These are phyloP conservation scores for Cinnamomum chago DNA, from an alignment of 164 flowering plant genomes.

Conservation along the genomic window DNA sequence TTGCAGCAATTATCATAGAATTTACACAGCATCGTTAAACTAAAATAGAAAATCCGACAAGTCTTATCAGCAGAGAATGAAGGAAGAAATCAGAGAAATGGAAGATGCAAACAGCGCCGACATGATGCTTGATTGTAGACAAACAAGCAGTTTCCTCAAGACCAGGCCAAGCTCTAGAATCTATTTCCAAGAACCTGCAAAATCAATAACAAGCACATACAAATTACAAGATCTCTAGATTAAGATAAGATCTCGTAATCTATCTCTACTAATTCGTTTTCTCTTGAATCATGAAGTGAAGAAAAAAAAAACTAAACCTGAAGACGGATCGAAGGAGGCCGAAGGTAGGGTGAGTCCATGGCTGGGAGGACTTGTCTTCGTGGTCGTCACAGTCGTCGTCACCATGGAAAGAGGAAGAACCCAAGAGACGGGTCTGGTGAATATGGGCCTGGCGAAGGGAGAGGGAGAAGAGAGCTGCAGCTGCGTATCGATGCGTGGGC, in stretches of 20 bases:
- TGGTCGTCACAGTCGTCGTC: neutral
- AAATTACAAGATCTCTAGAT: neutral
- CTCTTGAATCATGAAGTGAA: neutral
- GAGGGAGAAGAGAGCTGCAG: conserved; percentile 65
- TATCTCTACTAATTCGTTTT: too few species aligned
- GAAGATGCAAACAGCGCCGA: conserved; percentile 62
- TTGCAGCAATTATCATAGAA: too few species aligned
- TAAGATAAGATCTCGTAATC: too few species aligned
- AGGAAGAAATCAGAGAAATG: neutral
- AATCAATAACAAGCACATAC: too few species aligned
- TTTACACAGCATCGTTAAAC: neutral
- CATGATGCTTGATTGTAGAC: conserved; percentile 52
- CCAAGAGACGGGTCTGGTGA: conserved; percentile 61
- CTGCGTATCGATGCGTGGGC: conserved; percentile 79
- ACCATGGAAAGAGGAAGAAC: neutral
- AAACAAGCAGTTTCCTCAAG: conserved; percentile 74
- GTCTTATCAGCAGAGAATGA: neutral
- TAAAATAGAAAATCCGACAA: neutral
- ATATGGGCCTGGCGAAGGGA: conserved; percentile 85
- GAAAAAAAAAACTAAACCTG: conserved; percentile 27
- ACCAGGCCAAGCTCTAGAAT: conserved; percentile 65
- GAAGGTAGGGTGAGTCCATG: conserved; percentile 67
- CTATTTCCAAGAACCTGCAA: conserved; percentile 60
- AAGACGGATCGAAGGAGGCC: conserved; percentile 86
- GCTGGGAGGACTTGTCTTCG: conserved; percentile 48